Evolutionary conservation across 176 grass and related monocot species (phyloP).

Genomic region (Ensete ventricosum): DNA sequence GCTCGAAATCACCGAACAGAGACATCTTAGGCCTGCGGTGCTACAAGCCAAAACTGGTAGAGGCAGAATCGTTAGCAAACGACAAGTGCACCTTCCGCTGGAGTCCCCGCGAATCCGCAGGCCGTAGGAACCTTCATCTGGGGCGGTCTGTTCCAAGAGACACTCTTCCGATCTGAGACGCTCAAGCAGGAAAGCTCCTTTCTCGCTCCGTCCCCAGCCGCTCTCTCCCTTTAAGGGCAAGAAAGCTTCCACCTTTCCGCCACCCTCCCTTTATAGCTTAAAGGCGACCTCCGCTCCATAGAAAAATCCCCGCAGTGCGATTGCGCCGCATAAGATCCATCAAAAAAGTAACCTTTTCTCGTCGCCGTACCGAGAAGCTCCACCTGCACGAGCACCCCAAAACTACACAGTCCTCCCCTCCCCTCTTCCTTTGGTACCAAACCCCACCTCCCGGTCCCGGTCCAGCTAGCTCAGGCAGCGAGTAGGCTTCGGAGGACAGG

Average conservation of each 20-base stretch:
- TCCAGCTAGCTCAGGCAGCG: neutral
- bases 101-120: constrained; percentile 3
- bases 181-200: neutral
- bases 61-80: neutral
- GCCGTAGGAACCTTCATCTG: constrained; percentile 2
- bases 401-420: neutral
- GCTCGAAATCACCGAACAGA: neutral
- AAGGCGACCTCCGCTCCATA: neutral
- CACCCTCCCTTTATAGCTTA: neutral
- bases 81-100: constrained; percentile 4
- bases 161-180: neutral
- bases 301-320: neutral
- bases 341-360: constrained; percentile 2
- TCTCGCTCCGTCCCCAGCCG: neutral
- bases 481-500: neutral
- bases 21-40: neutral
- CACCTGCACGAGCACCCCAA: neutral
- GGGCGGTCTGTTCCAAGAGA: neutral
- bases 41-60: neutral
- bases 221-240: constrained; percentile 1
- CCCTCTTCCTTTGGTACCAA: neutral
- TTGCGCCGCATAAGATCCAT: neutral
- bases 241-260: constrained; percentile 12
- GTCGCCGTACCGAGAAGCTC: neutral
- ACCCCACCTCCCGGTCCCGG: neutral